A percentile compares a stretch with the other conserved stretches of the same genome.
Evolutionary conservation across 2,329 filamentous ascomycete genomes (phyloP).

Genomic region (Cylindrodendrum hubeiense): DNA sequence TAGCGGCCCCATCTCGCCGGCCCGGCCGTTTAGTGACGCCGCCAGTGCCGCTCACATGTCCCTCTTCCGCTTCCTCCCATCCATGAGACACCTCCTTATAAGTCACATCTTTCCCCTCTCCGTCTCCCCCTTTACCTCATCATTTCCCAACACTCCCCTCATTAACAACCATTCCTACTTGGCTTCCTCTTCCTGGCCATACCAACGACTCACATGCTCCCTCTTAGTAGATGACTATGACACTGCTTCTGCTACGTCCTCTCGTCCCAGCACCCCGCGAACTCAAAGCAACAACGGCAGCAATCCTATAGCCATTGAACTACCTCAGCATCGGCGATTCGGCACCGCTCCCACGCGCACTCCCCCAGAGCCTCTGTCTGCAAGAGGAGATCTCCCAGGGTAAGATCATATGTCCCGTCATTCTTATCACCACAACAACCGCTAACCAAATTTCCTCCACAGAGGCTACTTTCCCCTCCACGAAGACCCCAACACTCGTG

Average conservation of each 20-base stretch:
- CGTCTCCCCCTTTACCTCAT: not conserved
- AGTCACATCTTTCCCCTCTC: not conserved
- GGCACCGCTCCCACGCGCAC: constrained; percentile 56
- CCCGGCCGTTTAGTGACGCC: constrained; percentile 39
- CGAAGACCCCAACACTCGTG: constrained; percentile 63
- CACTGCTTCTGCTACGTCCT: constrained; percentile 31
- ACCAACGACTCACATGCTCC: constrained; percentile 26
- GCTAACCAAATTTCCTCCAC: constrained; percentile 16
- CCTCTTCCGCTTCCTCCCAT: constrained; percentile 20
- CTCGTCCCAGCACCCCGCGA: constrained; percentile 38
- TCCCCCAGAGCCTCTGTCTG: constrained; percentile 65
- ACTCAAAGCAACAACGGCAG: constrained; percentile 44
- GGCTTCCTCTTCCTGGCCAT: constrained; percentile 29
- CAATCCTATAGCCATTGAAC: constrained; percentile 67
- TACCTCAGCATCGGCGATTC: constrained; percentile 57
- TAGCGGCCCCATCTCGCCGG: constrained; percentile 39
- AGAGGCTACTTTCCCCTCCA: constrained; percentile 73
- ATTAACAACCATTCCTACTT: constrained; percentile 33
- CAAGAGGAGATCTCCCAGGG: constrained; percentile 70
- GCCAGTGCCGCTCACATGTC: constrained; percentile 22
- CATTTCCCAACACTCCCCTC: not conserved
- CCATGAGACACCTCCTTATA: constrained; percentile 5
- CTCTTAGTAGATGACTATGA: constrained; percentile 34
- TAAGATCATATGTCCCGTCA: constrained; percentile 49
- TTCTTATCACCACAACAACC: not conserved